These are phyloP conservation scores for Elasticomyces elasticus DNA, from an alignment of 495 filamentous ascomycete species.

Conservation along the genomic window DNA sequence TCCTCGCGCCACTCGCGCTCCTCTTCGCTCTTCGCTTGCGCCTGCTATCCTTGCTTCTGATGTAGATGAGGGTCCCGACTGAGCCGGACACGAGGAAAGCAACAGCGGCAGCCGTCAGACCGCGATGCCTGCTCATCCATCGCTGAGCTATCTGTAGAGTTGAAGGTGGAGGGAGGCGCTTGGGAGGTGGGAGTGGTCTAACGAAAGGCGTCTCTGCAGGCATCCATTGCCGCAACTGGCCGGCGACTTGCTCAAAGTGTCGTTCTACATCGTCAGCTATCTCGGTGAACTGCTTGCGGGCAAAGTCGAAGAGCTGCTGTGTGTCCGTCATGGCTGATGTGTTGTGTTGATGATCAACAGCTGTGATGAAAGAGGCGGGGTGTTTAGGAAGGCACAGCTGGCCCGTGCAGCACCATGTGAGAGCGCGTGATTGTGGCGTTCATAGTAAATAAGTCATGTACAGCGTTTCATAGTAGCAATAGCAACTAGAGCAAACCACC, in stretches of 20 bases:
- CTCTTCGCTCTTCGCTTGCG: constrained; percentile 65
- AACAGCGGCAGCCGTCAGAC: constrained; percentile 56
- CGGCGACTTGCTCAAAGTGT: constrained; percentile 61
- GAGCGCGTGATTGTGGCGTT: too few relatives aligned
- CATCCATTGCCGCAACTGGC: constrained; percentile 44
- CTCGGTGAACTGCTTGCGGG: constrained; percentile 30
- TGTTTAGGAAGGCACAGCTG: too few relatives aligned
- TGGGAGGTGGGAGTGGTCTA: constrained; percentile 43
- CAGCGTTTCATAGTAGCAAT: too few relatives aligned
- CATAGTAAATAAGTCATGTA: too few relatives aligned
- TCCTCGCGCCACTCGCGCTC: constrained; percentile 70
- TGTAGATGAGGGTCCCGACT: constrained; percentile 50
- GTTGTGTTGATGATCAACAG: too few relatives aligned
- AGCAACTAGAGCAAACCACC: not conserved
- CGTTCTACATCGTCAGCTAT: constrained; percentile 69
- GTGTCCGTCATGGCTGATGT: constrained; percentile 23
- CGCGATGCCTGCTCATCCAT: constrained; percentile 62
- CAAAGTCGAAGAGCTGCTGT: constrained; percentile 25
- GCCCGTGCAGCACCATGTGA: too few relatives aligned
- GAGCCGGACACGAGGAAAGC: constrained; percentile 52
- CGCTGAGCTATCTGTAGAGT: constrained; percentile 39
- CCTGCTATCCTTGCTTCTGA: constrained; percentile 46
- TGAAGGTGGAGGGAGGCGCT: constrained; percentile 34
- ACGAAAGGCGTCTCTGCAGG: constrained; percentile 31
- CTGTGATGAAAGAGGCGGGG: too few relatives aligned